Percentiles rank a stretch among this genome's conserved stretches.
Conservation (phyloP, 2,329 filamentous ascomycete genomes). For the Pyricularia sp. region DNA sequence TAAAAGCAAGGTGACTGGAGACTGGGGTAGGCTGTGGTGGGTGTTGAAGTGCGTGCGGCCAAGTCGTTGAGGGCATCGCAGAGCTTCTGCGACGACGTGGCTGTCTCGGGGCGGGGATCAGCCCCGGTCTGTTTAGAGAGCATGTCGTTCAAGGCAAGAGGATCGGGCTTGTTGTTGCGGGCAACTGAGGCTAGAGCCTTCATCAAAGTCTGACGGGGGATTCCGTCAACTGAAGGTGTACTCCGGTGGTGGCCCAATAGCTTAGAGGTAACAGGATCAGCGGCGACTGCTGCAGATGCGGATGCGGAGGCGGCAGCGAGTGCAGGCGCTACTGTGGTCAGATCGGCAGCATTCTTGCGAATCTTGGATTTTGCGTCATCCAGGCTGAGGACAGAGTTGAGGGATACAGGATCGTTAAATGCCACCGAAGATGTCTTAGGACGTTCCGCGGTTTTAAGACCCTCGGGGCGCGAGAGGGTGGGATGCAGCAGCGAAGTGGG, state of each 20-base stretch:
- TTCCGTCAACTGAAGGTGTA: constrained; percentile 50
- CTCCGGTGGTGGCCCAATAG: constrained; percentile 33
- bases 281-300: neutral
- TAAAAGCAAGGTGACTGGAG: constrained; percentile 95
- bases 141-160: constrained; percentile 53
- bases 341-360: constrained; percentile 11
- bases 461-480: constrained; percentile 13
- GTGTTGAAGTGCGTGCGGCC: constrained; percentile 29
- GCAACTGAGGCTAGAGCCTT: constrained; percentile 67
- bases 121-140: constrained; percentile 31
- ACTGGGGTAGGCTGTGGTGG: constrained; percentile 49
- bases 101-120: constrained; percentile 28
- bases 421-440: constrained; percentile 15
- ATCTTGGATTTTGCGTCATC: constrained; percentile 6
- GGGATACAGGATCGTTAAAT: constrained; percentile 13
- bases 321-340: constrained; percentile 14
- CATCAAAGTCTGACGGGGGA: constrained; percentile 73
- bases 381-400: constrained; percentile 11
- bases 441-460: constrained; percentile 11
- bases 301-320: constrained; percentile 9
- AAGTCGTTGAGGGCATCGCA: constrained; percentile 50
- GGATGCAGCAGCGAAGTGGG: constrained; percentile 32
- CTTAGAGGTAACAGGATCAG: constrained; percentile 10
- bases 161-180: constrained; percentile 51
- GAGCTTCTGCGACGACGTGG: constrained; percentile 50